phyloP scores from a whole-genome alignment of 1,139 yeast genomes.

The Kodamaea sp. region DNA sequence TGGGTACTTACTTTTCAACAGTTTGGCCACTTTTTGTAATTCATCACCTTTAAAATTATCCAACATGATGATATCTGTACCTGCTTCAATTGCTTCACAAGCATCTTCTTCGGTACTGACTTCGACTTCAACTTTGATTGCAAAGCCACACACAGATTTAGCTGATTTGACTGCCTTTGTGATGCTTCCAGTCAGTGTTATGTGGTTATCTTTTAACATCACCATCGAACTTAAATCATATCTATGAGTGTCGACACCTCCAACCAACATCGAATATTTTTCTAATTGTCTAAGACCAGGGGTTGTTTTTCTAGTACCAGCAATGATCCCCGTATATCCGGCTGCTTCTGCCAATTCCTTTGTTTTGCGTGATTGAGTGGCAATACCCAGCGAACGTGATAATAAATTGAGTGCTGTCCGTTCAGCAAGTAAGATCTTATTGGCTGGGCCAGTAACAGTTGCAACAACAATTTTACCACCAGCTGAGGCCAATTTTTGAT shows the following conservation, averaged over 20 bases:
- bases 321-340: slow-evolving; percentile 83
- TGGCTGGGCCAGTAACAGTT: slow-evolving; percentile 73
- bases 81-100: slow-evolving; percentile 86
- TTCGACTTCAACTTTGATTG: slow-evolving; percentile 89
- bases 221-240: slow-evolving; percentile 93
- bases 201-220: slow-evolving; percentile 92
- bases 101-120: slow-evolving; percentile 83
- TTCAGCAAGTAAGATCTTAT: slow-evolving; percentile 76
- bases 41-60: slow-evolving; percentile 78
- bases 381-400: slow-evolving; percentile 84
- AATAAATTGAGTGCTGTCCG: slow-evolving; percentile 80
- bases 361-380: slow-evolving; percentile 68
- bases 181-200: slow-evolving; percentile 89
- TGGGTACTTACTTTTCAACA: slow-evolving; percentile 56
- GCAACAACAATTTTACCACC: slow-evolving; percentile 72
- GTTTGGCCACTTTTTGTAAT: slow-evolving; percentile 61
- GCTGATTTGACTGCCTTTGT: slow-evolving; percentile 79
- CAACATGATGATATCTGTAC: slow-evolving; percentile 94
- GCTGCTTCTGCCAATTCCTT: slow-evolving; percentile 58
- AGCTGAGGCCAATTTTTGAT: slow-evolving; percentile 37
- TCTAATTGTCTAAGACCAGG: slow-evolving; percentile 88
- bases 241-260: slow-evolving; percentile 91
- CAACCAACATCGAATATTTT: slow-evolving; percentile 91
- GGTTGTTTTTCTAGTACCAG: slow-evolving; percentile 98
- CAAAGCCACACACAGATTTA: slow-evolving; percentile 78